Conservation (phyloP, 371 early-diverging fungal species). For the Syncephalastrum sp. region DNA sequence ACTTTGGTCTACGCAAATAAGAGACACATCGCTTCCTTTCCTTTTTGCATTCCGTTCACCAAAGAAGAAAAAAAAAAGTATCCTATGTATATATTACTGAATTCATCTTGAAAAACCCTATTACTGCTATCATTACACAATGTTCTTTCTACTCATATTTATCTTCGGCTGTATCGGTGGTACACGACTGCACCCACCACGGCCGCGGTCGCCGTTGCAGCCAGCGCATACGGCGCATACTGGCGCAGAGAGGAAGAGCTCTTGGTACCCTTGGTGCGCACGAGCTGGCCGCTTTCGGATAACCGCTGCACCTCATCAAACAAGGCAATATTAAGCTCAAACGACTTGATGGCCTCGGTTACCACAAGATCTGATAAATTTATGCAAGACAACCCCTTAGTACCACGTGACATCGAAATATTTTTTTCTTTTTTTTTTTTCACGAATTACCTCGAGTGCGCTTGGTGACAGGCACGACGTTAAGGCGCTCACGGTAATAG, state of each 20-base stretch:
- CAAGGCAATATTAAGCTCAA: conserved; percentile 46
- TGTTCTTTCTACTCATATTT: no score
- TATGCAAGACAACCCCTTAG: background rate
- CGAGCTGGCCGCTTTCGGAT: conserved; percentile 30
- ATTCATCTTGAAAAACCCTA: no score
- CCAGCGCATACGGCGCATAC: background rate
- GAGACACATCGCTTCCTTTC: background rate
- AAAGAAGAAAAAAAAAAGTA: no score
- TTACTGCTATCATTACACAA: no score
- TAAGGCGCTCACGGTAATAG: conserved; percentile 55
- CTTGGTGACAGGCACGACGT: conserved; percentile 35
- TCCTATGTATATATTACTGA: no score
- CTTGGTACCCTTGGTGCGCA: conserved; percentile 10
- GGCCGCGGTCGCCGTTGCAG: background rate
- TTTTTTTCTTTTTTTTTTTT: background rate
- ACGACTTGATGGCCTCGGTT: conserved; percentile 37
- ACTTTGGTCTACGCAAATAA: conserved; percentile 40
- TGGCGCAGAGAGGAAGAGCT: background rate
- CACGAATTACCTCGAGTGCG: conserved; percentile 28
- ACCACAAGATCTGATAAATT: conserved; percentile 33
- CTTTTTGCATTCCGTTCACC: background rate
- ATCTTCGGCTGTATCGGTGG: no score
- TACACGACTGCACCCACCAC: no score
- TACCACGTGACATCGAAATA: background rate
- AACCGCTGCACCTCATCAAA: conserved; percentile 48